These are phyloP conservation scores for Ogataea trehaloabstinens DNA, from an alignment of 805 yeast genomes.

Conservation along the genomic window DNA sequence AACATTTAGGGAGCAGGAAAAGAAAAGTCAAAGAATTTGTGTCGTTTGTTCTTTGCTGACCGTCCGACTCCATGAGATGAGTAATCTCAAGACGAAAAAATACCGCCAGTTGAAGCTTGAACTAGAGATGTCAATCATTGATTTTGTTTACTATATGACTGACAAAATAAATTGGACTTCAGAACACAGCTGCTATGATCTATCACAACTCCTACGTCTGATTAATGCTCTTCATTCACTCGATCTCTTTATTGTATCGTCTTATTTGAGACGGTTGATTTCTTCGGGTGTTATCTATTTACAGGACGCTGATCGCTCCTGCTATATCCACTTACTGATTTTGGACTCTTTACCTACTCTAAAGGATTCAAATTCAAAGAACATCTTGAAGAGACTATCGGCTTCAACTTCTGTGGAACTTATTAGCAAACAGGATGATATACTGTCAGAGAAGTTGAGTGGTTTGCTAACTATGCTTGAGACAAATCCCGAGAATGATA, in stretches of 20 bases:
- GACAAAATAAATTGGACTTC: constrained; percentile 24
- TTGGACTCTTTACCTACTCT: constrained; percentile 58
- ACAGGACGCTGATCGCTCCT: constrained; percentile 48
- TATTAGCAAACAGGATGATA: constrained; percentile 8
- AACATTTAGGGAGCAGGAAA: constrained; percentile 16
- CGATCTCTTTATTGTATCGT: constrained; percentile 53
- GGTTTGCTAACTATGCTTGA: constrained; percentile 6
- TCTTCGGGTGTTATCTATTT: constrained; percentile 82
- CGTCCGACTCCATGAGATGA: constrained; percentile 19
- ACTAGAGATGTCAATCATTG: constrained; percentile 31
- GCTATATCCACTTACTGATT: constrained; percentile 51
- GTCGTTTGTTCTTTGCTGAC: constrained; percentile 27
- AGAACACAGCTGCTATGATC: constrained; percentile 14
- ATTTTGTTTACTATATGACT: constrained; percentile 31
- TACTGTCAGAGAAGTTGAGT: constrained; percentile 8
- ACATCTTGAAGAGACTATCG: constrained; percentile 29
- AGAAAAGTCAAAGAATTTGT: constrained; percentile 18
- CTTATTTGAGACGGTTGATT: constrained; percentile 75
- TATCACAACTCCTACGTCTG: constrained; percentile 40
- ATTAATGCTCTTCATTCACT: constrained; percentile 48
- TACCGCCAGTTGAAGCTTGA: constrained; percentile 27
- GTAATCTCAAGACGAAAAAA: constrained; percentile 22
- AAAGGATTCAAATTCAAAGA: constrained; percentile 37
- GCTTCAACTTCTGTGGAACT: constrained; percentile 24
- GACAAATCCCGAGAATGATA: background rate